Evolutionary conservation across 1,284 basidiomycete genomes (phyloP).

Genomic region (Kwoniella shivajii): DNA sequence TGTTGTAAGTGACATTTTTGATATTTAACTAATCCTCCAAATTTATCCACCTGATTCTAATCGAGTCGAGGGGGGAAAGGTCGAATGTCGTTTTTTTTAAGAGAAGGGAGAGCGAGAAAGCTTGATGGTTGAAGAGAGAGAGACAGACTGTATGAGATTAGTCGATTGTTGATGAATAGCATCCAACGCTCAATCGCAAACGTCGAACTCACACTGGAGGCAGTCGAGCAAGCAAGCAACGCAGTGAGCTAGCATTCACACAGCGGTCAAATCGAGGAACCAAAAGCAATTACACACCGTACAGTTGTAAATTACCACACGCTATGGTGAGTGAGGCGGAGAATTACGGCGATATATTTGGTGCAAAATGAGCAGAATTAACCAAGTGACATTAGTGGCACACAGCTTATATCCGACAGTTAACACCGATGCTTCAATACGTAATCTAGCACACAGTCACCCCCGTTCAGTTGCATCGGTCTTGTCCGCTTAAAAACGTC

Average conservation of each 20-base stretch:
- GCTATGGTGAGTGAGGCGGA: background rate
- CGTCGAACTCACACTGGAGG: background rate
- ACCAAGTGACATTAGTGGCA: background rate
- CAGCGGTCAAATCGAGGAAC: no score
- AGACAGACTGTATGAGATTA: background rate
- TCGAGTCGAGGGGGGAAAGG: constrained; percentile 1
- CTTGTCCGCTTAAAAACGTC: no score
- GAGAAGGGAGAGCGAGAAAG: background rate
- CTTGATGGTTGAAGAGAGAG: constrained; percentile 13
- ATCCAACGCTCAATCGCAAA: background rate
- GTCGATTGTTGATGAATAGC: background rate
- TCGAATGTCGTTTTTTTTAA: constrained; percentile 4
- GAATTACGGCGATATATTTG: background rate
- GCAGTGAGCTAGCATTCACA: no score
- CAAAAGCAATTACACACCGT: no score
- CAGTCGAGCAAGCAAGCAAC: background rate
- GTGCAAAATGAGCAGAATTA: background rate
- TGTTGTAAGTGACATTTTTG: constrained; percentile 52
- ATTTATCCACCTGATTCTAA: background rate
- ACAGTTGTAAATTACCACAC: background rate
- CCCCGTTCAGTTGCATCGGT: no score
- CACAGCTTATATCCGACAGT: constrained; percentile 11
- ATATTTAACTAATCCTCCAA: background rate
- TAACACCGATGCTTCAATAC: constrained; percentile 12
- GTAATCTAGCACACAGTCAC: constrained; percentile 8